These are phyloP conservation scores for Arachis hypogaea DNA, from an alignment of 306 rosid species.

Conservation along the genomic window DNA sequence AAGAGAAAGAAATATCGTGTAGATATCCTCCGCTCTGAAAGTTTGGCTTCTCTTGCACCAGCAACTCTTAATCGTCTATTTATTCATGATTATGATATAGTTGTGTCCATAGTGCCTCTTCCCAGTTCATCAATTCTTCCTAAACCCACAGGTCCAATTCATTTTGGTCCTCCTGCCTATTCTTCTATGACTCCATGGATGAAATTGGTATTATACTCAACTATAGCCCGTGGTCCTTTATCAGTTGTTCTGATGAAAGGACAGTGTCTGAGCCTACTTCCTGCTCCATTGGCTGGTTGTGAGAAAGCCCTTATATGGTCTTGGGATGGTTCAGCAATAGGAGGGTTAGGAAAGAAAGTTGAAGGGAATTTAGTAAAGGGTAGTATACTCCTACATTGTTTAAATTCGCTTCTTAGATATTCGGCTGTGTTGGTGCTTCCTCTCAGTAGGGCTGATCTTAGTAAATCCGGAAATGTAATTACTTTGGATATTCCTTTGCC, in stretches of 20 bases:
- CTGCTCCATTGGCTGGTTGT: constrained; percentile 93
- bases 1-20: constrained; percentile 75
- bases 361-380: constrained; percentile 90
- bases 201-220: constrained; percentile 89
- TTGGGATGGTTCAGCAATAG: constrained; percentile 87
- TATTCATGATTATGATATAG: constrained; percentile 91
- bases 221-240: constrained; percentile 78
- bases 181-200: constrained; percentile 98
- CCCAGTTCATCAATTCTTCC: constrained; percentile 91
- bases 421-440: constrained; percentile 95
- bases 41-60: constrained; percentile 92
- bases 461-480: constrained; percentile 63
- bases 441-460: constrained; percentile 74
- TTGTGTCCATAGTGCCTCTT: constrained; percentile 92
- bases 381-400: constrained; percentile 80
- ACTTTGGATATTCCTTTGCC: constrained; percentile 94
- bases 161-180: constrained; percentile 96
- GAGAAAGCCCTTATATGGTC: constrained; percentile 97
- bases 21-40: constrained; percentile 93
- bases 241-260: constrained; percentile 96
- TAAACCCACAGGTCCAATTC: constrained; percentile 75
- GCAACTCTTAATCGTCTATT: constrained; percentile 82
- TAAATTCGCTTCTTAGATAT: constrained; percentile 81
- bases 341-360: constrained; percentile 86
- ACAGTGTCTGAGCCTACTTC: constrained; percentile 87